Evolutionary conservation across 2,329 filamentous ascomycete species (phyloP).

Genomic region (Seiridium unicorne): DNA sequence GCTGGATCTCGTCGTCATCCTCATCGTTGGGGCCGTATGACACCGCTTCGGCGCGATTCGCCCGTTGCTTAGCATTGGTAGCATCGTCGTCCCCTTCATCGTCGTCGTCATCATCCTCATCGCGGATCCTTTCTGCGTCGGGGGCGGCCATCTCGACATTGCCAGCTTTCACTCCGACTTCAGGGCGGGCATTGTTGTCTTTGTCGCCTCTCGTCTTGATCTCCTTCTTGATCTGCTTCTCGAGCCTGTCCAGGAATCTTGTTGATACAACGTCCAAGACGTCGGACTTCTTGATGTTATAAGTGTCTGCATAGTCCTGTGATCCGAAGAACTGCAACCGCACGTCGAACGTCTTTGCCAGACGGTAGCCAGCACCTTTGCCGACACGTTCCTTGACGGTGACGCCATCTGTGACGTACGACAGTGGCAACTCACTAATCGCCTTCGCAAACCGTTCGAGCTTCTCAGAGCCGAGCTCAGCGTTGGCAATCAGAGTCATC

Average conservation of each 20-base stretch:
- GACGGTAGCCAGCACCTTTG: slow-evolving; percentile 62
- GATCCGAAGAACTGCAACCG: slow-evolving; percentile 80
- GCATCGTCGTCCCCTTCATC: slow-evolving; percentile 78
- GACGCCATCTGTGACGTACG: slow-evolving; percentile 79
- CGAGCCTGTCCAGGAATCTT: slow-evolving; percentile 72
- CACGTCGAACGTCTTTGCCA: slow-evolving; percentile 84
- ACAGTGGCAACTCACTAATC: slow-evolving; percentile 81
- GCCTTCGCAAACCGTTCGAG: slow-evolving; percentile 84
- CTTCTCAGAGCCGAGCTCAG: slow-evolving; percentile 66
- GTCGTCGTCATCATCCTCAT: slow-evolving; percentile 62
- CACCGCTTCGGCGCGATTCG: slow-evolving; percentile 76
- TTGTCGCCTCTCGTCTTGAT: slow-evolving; percentile 76
- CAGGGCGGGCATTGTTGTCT: slow-evolving; percentile 70
- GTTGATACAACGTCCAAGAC: slow-evolving; percentile 78
- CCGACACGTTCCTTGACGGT: slow-evolving; percentile 79
- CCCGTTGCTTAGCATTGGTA: slow-evolving; percentile 69
- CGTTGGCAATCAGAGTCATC: slow-evolving; percentile 80
- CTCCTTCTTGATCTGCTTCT: slow-evolving; percentile 70
- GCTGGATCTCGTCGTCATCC: slow-evolving; percentile 76
- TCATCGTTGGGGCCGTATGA: slow-evolving; percentile 94
- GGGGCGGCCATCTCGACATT: slow-evolving; percentile 49
- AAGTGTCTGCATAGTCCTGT: slow-evolving; percentile 79
- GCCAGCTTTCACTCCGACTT: slow-evolving; percentile 60
- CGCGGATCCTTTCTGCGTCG: slow-evolving; percentile 27
- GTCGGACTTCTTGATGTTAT: slow-evolving; percentile 77